Evolutionary conservation across 129 eudicot genomes (phyloP), one percentile per base, ranked within the genome.

Genomic region (Flaveria ramosissima): DNA sequence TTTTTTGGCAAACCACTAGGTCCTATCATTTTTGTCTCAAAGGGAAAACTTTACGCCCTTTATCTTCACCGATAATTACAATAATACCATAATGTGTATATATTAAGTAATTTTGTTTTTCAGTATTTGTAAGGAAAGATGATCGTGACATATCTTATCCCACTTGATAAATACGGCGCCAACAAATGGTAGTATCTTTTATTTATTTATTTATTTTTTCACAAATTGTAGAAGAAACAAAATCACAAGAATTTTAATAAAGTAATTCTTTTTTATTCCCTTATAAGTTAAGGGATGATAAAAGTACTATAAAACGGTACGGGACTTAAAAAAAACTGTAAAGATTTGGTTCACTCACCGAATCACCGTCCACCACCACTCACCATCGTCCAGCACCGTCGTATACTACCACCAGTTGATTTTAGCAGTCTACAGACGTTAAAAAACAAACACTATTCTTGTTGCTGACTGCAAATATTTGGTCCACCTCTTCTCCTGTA

Each of bases 1-100:
- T 36, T 21, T 70, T 82, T 86, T 78, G 91, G 86, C 72, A 81
- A 82, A 79, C 57, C 23, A 84, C 88, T 77, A 84, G 85, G 84
- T 57, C 76, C 32, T 71, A 23, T 10, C 57, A 30, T 68, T n/a
- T 73, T 66, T 51, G 48, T 69, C 55, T 75, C 30, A 36, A 9
- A 26, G 46, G 14, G 43, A 50, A 23, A 26, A 53, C 16, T 6
- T 7, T 68, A 32, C 71, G 72, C 73, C 83, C 83, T 71, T 63
- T 12, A 14, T 51, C 43, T 39, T 19, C 0, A 51, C 13, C 41
- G 9, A 5, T 50, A 72, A 39, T 72, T 72, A 72, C 83, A 79
- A 17, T 41, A 30, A 0, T 57, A 30, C 79, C 32, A 67, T 27
- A 4, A 61, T 36, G 64, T 32, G 48, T 72, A 26, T 51, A 3